Base-by-base conservation (phyloP, 2,329 filamentous ascomycete species). In the Aureobasidium uvarum region DNA sequence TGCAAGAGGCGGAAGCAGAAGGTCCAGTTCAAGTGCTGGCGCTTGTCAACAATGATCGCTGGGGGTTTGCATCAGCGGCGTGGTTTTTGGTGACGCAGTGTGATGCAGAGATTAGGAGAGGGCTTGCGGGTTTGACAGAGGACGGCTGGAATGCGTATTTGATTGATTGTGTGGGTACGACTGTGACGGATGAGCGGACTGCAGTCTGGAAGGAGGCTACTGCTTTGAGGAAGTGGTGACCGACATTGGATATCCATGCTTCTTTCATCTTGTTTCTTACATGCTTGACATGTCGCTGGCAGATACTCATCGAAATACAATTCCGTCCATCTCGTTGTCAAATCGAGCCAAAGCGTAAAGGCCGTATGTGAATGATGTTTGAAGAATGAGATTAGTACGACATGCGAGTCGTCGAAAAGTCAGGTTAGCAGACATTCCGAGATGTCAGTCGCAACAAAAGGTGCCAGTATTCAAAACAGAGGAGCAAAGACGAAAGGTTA, bases 1-100 rank as follows among this genome's bases (percentile, higher is more conserved):
- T 68, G 69, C 71, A 38, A 67, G 72, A 64, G 52, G 71, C 70
- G 66, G 69, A 67, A 33, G 77, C 73, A 16, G 70, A 74, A 50
- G 77, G 77, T 25, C 74, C 79, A 55, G 74, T 78, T 0, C 79
- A 77, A 16, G 76, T 87, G 0, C 75, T 86, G 3, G 80, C 77
- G 25, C 72, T 87, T 54, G 79, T 88, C 20, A 77, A 82, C 45
- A 71, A 72, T 0, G 80, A 82, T 59, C 74, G 80, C 25, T 82
- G 81, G 66, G 80, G 81, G 60, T 89, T 87, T 72, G 86, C 79
- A 0, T 83, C 80, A 16, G 86, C 81, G 2, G 83, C 84, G 8
- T 89, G 87, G 87, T 89, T 84, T 71, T 72, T 87, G 58, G 81
- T 74, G 14, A 83, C 79, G 0, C 78, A 87, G 72, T 89, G 86